Conservation (phyloP, 768 basidiomycete species). For the Amanita fuliginea region DNA sequence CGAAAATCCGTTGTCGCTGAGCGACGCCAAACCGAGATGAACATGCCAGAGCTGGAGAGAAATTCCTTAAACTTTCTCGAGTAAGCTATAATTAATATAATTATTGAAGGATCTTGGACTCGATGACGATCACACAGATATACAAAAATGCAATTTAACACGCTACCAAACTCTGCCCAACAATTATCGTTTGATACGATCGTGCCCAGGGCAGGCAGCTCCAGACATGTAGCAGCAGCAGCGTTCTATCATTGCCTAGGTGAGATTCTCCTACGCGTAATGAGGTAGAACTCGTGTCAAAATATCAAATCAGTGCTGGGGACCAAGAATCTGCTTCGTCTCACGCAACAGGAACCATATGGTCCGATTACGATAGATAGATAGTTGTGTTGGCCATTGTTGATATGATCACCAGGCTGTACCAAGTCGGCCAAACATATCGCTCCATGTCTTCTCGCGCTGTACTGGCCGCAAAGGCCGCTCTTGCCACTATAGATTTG, state of each 20-base stretch:
- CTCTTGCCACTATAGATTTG: slow-evolving; percentile 67
- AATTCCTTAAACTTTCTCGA: slow-evolving; percentile 76
- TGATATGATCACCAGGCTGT: not conserved
- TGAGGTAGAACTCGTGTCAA: slow-evolving; percentile 3
- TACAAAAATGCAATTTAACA: slow-evolving; percentile 62
- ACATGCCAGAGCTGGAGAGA: slow-evolving; percentile 52
- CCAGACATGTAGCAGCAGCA: slow-evolving; percentile 67
- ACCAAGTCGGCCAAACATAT: not conserved
- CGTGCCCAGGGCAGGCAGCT: slow-evolving; percentile 55
- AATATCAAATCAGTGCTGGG: slow-evolving; percentile 43
- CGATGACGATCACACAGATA: slow-evolving; percentile 36
- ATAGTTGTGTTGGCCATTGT: not conserved
- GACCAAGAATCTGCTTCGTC: slow-evolving; percentile 58
- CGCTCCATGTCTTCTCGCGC: slow-evolving; percentile 46
- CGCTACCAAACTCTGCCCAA: slow-evolving; percentile 35
- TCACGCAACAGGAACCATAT: slow-evolving; percentile 54
- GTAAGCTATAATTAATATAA: slow-evolving; percentile 13
- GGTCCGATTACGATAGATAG: slow-evolving; percentile 28
- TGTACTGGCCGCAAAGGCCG: slow-evolving; percentile 46
- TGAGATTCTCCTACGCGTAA: slow-evolving; percentile 17
- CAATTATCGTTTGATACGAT: slow-evolving; percentile 53
- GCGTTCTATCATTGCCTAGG: slow-evolving; percentile 84
- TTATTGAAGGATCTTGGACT: slow-evolving; percentile 6
- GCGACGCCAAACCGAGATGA: slow-evolving; percentile 44
- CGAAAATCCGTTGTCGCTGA: slow-evolving; percentile 21